These are phyloP conservation scores for Daldinia grandis DNA, from an alignment of 495 filamentous ascomycete species.

Conservation along the genomic window DNA sequence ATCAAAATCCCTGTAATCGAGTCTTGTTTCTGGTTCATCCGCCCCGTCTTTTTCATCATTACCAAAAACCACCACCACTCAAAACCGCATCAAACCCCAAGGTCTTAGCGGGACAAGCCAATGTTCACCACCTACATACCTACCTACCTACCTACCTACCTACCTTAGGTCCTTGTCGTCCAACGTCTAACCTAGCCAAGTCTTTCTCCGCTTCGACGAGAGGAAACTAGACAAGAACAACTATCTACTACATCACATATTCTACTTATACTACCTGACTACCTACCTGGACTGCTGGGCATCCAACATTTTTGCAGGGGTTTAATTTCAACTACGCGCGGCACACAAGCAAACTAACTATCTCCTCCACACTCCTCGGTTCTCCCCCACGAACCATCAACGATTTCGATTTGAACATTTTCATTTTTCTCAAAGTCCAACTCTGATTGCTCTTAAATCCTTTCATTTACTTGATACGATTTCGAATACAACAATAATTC, in stretches of 20 bases:
- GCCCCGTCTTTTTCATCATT: constrained; percentile 9
- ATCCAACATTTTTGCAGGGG: constrained; percentile 24
- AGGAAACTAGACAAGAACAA: constrained; percentile 23
- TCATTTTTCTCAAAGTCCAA: neutral
- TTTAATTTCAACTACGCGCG: constrained; percentile 32
- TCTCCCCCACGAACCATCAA: constrained; percentile 24
- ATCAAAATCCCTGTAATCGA: constrained; percentile 31
- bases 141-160: neutral
- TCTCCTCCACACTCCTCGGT: constrained; percentile 11
- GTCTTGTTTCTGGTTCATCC: constrained; percentile 23
- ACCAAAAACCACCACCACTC: constrained; percentile 16
- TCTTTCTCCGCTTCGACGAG: constrained; percentile 35
- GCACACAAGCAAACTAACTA: constrained; percentile 31
- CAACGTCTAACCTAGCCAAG: constrained; percentile 15
- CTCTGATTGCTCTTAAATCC: constrained; percentile 17
- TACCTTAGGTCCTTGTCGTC: neutral
- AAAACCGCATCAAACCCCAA: constrained; percentile 22
- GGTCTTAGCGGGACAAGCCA: constrained; percentile 10
- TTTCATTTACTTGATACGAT: constrained; percentile 26
- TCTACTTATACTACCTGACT: neutral
- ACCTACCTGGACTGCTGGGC: constrained; percentile 16
- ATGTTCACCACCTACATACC: constrained; percentile 1
- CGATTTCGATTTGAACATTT: constrained; percentile 10
- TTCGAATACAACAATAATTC: constrained; percentile 20
- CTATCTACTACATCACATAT: neutral